These are phyloP conservation scores for Cylindrodendrum hubeiense DNA, from an alignment of 2,329 filamentous ascomycete genomes.

Conservation along the genomic window DNA sequence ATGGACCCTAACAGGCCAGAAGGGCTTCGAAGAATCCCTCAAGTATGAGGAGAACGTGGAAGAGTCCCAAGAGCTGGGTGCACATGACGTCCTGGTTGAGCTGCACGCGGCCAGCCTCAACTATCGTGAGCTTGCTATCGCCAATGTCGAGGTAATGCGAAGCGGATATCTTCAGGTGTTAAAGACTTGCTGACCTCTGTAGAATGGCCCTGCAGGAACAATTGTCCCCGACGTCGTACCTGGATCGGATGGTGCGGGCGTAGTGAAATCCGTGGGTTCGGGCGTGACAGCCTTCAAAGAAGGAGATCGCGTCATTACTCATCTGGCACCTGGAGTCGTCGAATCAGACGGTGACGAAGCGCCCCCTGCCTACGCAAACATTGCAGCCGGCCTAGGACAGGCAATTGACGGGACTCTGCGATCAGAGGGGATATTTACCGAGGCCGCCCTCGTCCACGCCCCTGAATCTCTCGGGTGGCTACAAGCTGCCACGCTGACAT, in stretches of 20 bases:
- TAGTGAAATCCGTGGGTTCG: conserved; percentile 62
- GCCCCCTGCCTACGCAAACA: conserved; percentile 40
- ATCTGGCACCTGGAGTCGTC: conserved; percentile 50
- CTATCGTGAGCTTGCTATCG: conserved; percentile 61
- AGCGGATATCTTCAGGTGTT: conserved; percentile 19
- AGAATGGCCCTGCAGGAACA: conserved; percentile 32
- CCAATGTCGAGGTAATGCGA: conserved; percentile 40
- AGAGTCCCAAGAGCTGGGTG: conserved; percentile 55
- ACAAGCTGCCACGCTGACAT: conserved; percentile 59
- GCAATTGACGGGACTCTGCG: conserved; percentile 68
- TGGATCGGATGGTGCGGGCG: conserved; percentile 57
- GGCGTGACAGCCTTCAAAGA: conserved; percentile 59
- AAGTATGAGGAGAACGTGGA: conserved; percentile 45
- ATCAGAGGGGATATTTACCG: conserved; percentile 68
- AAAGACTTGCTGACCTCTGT: conserved; percentile 17
- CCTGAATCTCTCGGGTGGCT: conserved; percentile 57
- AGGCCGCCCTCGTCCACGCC: conserved; percentile 66
- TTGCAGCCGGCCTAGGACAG: conserved; percentile 66
- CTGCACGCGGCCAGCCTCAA: conserved; percentile 62
- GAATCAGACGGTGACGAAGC: conserved; percentile 37
- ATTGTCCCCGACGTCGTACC: conserved; percentile 46
- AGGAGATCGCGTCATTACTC: conserved; percentile 70
- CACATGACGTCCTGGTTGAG: conserved; percentile 72
- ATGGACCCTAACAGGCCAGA: conserved; percentile 49
- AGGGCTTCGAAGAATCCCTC: conserved; percentile 50